Evolutionary conservation across 2,329 filamentous ascomycete genomes (phyloP).

Genomic region (Didymella arachidicola): DNA sequence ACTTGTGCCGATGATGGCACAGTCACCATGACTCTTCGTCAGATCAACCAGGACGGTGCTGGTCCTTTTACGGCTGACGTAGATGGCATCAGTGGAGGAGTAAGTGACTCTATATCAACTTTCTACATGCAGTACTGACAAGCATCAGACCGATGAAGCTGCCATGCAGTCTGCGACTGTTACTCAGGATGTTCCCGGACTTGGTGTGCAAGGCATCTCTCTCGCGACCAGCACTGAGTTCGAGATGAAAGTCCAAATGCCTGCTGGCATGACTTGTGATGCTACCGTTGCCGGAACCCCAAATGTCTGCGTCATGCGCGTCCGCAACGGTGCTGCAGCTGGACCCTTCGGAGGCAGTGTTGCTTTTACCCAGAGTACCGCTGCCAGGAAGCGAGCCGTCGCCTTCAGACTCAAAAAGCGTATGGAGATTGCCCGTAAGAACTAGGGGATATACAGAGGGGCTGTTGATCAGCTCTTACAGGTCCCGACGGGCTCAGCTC

Average conservation of each 20-base stretch:
- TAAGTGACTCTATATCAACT: neutral
- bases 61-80: constrained; percentile 68
- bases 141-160: constrained; percentile 56
- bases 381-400: constrained; percentile 68
- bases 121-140: neutral
- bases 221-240: constrained; percentile 68
- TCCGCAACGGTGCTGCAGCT: constrained; percentile 68
- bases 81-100: constrained; percentile 69
- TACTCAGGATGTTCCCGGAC: constrained; percentile 67
- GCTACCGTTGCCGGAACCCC: constrained; percentile 65
- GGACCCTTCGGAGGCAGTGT: constrained; percentile 73
- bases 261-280: constrained; percentile 71
- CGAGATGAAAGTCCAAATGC: constrained; percentile 70
- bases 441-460: constrained; percentile 16
- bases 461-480: neutral
- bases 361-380: constrained; percentile 68
- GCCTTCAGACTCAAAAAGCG: constrained; percentile 59
- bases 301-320: constrained; percentile 71
- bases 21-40: constrained; percentile 69
- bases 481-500: constrained; percentile 2
- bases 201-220: constrained; percentile 65
- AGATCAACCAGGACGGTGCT: constrained; percentile 75
- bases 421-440: constrained; percentile 42
- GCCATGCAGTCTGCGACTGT: constrained; percentile 69
- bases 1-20: constrained; percentile 68